Base-by-base conservation (phyloP, 2,329 filamentous ascomycete species). In the Cadophora luteo-olivacea region DNA sequence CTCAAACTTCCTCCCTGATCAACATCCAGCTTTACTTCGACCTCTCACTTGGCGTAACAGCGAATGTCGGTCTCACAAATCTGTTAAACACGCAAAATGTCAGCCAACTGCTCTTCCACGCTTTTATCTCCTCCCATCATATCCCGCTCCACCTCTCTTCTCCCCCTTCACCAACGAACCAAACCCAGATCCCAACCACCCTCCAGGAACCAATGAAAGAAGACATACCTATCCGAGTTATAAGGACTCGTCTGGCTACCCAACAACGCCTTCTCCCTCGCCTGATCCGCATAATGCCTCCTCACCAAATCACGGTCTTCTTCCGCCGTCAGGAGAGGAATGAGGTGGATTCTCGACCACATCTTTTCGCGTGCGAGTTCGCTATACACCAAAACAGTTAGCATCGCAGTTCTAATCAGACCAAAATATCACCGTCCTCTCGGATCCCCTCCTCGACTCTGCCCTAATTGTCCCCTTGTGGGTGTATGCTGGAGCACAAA, bases 291-390 rank as follows among this genome's bases (percentile, higher is more conserved):
- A 73, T 91, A 87, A 81, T 95, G 88, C 78, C 95, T 87, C 74
- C 96, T 88, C 72, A 97, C 94, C 80, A 95, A 91, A 82, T 99
- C 96, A 70, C 96, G 91, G 84, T 99, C 96, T 81, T 97, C 94
- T 80, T 99, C 96, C 67, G 96, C 96, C 81, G 98, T 95, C 72
- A 99, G 89, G 72, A 97, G 84, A 68, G 96, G 96, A 78, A 95
- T 96, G 72, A 99, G 86, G 83, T 98, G 89, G 82, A 99, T 97
- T 79, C 96, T 91, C 70, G 93, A 89, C 96, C 96, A 99, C 89
- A 97, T 96, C 86, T 98, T 99, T 80, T 99, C 96, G 76, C 96
- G 93, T 72, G 90, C 92, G 74, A 97, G 90, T 82, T 99, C 96
- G 79, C 94, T 97, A 77, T 66, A 38, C 19, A n/a, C 29, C 29